These are phyloP conservation scores for Cordyceps tenuipes DNA, from an alignment of 2,329 filamentous ascomycete species.

Conservation along the genomic window DNA sequence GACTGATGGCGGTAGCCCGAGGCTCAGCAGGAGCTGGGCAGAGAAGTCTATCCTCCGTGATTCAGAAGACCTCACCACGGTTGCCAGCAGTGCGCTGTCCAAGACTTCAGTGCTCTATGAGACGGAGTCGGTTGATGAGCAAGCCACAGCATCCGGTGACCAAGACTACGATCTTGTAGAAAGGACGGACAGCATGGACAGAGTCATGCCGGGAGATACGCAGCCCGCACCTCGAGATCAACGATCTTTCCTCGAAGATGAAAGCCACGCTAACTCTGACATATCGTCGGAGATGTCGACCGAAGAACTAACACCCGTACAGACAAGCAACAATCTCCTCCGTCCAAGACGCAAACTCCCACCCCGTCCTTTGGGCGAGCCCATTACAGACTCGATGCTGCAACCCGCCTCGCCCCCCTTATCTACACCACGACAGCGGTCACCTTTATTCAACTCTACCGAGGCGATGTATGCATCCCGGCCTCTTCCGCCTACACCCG, in stretches of 20 bases:
- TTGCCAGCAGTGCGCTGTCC: constrained; percentile 16
- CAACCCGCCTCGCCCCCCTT: constrained; percentile 9
- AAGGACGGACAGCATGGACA: constrained; percentile 44
- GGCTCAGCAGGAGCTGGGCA: constrained; percentile 40
- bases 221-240: constrained; percentile 23
- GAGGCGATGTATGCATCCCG: constrained; percentile 20
- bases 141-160: constrained; percentile 1
- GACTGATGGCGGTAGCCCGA: constrained; percentile 38
- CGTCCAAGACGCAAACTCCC: constrained; percentile 22
- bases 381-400: constrained; percentile 4
- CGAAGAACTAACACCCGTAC: constrained; percentile 33
- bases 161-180: constrained; percentile 41
- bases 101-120: constrained; percentile 4
- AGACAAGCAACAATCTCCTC: not conserved
- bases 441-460: not conserved
- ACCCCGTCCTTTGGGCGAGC: constrained; percentile 26
- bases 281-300: constrained; percentile 55
- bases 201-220: constrained; percentile 29
- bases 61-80: constrained; percentile 31
- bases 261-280: constrained; percentile 45
- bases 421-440: constrained; percentile 8
- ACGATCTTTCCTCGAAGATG: constrained; percentile 42
- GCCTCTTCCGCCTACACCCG: constrained; percentile 41
- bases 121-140: constrained; percentile 9
- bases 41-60: constrained; percentile 46